Percentiles rank a stretch among this genome's conserved stretches.
phyloP scores from a whole-genome alignment of 805 yeast species.

The Lipomyces mesembrius region DNA sequence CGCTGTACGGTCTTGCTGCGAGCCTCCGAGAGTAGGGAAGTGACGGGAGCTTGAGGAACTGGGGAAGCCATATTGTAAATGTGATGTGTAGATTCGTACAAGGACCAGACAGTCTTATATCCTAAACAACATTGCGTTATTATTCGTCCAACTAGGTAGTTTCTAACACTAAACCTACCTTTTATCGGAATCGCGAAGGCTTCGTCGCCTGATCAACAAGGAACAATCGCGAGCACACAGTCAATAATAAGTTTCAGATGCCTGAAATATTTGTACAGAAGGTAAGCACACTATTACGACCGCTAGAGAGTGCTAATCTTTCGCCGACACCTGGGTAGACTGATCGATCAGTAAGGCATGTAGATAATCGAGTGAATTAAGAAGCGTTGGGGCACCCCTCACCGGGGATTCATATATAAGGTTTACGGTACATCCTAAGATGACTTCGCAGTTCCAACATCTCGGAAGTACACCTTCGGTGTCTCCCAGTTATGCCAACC shows the following conservation, averaged over 20 bases:
- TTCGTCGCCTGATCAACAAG: background rate
- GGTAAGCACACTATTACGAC: background rate
- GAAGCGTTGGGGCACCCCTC: slow-evolving; percentile 1
- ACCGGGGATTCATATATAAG: background rate
- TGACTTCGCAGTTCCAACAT: background rate
- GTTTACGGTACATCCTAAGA: background rate
- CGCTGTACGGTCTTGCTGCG: background rate
- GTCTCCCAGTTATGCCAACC: background rate
- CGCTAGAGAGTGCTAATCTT: background rate
- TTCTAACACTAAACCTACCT: background rate
- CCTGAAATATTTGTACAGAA: background rate
- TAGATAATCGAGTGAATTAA: background rate
- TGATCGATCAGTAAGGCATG: background rate
- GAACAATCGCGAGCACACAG: background rate
- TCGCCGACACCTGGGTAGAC: background rate
- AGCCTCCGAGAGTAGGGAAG: slow-evolving; percentile 1
- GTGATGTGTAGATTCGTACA: background rate
- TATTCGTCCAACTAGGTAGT: background rate
- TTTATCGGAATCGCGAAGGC: background rate
- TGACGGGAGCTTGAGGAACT: slow-evolving; percentile 4
- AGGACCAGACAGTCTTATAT: background rate
- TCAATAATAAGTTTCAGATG: background rate
- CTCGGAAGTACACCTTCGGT: background rate
- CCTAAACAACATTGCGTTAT: background rate
- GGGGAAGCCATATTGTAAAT: background rate